Evolutionary conservation across 2,329 filamentous ascomycete species (phyloP).

Genomic region (Colletotrichum camelliae): DNA sequence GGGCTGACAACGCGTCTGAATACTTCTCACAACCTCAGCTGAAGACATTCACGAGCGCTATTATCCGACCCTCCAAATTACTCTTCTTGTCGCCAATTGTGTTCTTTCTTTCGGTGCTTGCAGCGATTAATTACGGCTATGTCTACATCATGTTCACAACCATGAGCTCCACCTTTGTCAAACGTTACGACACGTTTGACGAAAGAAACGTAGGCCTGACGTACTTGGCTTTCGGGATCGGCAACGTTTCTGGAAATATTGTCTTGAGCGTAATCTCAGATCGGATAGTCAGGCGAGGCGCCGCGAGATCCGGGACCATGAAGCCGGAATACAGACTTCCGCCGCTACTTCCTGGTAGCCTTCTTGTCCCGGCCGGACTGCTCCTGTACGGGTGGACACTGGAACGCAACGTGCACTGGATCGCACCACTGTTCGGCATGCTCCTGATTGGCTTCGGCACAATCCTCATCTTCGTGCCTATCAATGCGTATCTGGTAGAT

Average conservation of each 20-base stretch:
- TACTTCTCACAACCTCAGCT: neutral
- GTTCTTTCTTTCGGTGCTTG: neutral
- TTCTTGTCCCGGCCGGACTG: constrained; percentile 22
- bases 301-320: neutral
- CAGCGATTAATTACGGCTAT: neutral
- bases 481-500: constrained; percentile 70
- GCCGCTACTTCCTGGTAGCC: neutral
- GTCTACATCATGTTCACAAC: neutral
- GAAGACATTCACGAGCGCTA: neutral
- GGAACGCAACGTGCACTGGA: constrained; percentile 60
- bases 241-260: neutral
- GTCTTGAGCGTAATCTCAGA: neutral
- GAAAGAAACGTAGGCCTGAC: neutral
- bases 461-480: constrained; percentile 53
- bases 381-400: constrained; percentile 36
- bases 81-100: neutral
- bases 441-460: constrained; percentile 51
- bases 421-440: constrained; percentile 59
- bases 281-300: neutral
- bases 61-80: neutral
- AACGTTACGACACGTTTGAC: neutral
- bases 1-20: neutral
- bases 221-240: neutral
- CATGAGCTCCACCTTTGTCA: neutral
- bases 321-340: constrained; percentile 27